A percentile compares a stretch with the other conserved stretches of the same genome.
These are phyloP conservation scores for Ephemerocybe angulata DNA, from an alignment of 768 basidiomycete species.

Conservation along the genomic window DNA sequence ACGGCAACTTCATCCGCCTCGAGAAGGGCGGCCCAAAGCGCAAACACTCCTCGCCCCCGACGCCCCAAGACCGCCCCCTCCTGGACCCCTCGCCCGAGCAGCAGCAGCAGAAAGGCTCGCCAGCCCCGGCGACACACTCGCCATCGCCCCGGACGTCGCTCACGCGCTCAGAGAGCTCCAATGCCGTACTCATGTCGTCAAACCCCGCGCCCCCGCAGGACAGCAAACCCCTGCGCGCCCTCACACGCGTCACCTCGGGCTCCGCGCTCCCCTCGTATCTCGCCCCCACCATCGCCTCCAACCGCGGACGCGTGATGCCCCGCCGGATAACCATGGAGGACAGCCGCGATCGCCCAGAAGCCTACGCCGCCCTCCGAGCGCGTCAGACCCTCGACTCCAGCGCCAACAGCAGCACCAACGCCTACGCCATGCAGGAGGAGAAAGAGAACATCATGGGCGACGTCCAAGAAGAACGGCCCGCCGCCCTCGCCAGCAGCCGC, in stretches of 20 bases:
- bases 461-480: slow-evolving; percentile 35
- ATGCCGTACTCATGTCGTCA: slow-evolving; percentile 38
- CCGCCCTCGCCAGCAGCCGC: slow-evolving; percentile 18
- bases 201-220: slow-evolving; percentile 24
- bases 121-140: slow-evolving; percentile 35
- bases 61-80: slow-evolving; percentile 38
- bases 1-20: slow-evolving; percentile 53
- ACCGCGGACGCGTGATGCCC: slow-evolving; percentile 29
- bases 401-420: slow-evolving; percentile 10
- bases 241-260: slow-evolving; percentile 66
- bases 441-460: slow-evolving; percentile 44
- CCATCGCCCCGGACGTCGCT: slow-evolving; percentile 47
- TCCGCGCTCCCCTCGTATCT: slow-evolving; percentile 40
- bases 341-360: slow-evolving; percentile 21
- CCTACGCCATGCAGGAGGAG: slow-evolving; percentile 39
- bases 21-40: slow-evolving; percentile 48
- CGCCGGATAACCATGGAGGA: slow-evolving; percentile 46
- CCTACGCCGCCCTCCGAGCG: slow-evolving; percentile 17
- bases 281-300: slow-evolving; percentile 29
- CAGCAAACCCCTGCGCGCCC: slow-evolving; percentile 43
- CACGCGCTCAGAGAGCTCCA: slow-evolving; percentile 65
- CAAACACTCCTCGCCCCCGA: slow-evolving; percentile 45
- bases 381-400: slow-evolving; percentile 24
- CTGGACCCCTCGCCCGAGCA: slow-evolving; percentile 35
- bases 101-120: slow-evolving; percentile 26